Evolutionary conservation across 176 grass and related monocot species (phyloP).

Genomic region (Oryza longistaminata): DNA sequence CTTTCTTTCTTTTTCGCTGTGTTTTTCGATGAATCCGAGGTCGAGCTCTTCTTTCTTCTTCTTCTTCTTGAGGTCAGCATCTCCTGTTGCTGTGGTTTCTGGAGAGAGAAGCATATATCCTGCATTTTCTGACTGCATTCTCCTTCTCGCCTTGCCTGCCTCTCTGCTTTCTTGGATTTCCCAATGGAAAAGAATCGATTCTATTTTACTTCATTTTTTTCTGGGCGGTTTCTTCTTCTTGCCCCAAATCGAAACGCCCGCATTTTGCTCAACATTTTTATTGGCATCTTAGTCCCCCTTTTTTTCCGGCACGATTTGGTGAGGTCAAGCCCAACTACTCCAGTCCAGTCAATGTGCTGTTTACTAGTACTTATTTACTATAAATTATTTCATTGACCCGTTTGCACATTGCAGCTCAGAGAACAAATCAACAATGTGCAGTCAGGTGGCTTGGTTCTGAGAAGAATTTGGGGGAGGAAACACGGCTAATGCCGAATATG

Average conservation of each 20-base stretch:
- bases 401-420: conserved; percentile 20
- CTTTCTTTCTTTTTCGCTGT: background rate
- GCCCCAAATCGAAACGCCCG: background rate
- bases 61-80: background rate
- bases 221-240: background rate
- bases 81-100: background rate
- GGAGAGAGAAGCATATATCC: background rate
- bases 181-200: background rate
- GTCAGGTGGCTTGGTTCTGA: background rate
- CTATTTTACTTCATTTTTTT: background rate
- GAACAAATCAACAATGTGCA: conserved; percentile 1
- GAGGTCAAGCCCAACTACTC: background rate
- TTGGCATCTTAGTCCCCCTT: conserved; percentile 20
- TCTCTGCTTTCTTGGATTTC: background rate
- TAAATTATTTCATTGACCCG: conserved; percentile 15
- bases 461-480: background rate
- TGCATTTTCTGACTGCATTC: background rate
- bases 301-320: conserved; percentile 41
- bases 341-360: background rate
- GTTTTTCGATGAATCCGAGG: background rate
- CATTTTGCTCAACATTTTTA: background rate
- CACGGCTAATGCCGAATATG: conserved; percentile 61
- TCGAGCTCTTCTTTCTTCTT: background rate
- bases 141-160: background rate
- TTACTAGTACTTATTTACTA: background rate